Percentiles rank a stretch among this genome's conserved stretches.
phyloP scores from a whole-genome alignment of 2,329 filamentous ascomycete species.

The Podosphaera xanthii region DNA sequence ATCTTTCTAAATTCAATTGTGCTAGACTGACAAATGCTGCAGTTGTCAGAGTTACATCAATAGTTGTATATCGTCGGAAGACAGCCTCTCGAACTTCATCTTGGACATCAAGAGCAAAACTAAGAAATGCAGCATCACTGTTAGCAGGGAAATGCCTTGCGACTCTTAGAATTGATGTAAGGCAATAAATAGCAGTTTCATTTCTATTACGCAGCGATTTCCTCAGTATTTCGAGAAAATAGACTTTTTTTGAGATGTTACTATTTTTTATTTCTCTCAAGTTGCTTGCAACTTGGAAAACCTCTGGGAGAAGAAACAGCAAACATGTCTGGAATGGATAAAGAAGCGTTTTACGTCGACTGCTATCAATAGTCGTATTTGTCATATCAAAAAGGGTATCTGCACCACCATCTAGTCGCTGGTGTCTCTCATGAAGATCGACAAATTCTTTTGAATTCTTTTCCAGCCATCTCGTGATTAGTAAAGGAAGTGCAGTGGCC shows the following conservation, averaged over 20 bases:
- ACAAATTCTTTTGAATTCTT: conserved; percentile 42
- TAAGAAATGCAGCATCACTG: conserved; percentile 32
- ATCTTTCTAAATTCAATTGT: conserved; percentile 35
- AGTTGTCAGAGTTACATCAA: conserved; percentile 42
- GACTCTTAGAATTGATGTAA: conserved; percentile 37
- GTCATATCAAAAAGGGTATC: conserved; percentile 51
- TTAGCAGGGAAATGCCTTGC: conserved; percentile 40
- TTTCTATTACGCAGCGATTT: conserved; percentile 41
- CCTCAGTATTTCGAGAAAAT: conserved; percentile 37
- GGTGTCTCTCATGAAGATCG: conserved; percentile 34
- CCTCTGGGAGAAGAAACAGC: conserved; percentile 40
- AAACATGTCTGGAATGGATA: conserved; percentile 40
- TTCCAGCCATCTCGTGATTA: conserved; percentile 44
- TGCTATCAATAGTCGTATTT: conserved; percentile 34
- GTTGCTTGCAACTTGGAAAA: conserved; percentile 47
- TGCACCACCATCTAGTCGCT: conserved; percentile 38
- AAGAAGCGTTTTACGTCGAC: conserved; percentile 29
- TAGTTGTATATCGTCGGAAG: conserved; percentile 30
- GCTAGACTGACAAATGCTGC: conserved; percentile 41
- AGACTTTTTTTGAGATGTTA: conserved; percentile 40
- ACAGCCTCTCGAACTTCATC: conserved; percentile 44
- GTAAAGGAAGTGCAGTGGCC: conserved; percentile 35
- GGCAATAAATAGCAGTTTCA: conserved; percentile 42
- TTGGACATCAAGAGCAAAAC: conserved; percentile 46
- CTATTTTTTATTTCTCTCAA: conserved; percentile 38